Conservation (phyloP, 441 rosid species). For the Syzygium malaccense region DNA sequence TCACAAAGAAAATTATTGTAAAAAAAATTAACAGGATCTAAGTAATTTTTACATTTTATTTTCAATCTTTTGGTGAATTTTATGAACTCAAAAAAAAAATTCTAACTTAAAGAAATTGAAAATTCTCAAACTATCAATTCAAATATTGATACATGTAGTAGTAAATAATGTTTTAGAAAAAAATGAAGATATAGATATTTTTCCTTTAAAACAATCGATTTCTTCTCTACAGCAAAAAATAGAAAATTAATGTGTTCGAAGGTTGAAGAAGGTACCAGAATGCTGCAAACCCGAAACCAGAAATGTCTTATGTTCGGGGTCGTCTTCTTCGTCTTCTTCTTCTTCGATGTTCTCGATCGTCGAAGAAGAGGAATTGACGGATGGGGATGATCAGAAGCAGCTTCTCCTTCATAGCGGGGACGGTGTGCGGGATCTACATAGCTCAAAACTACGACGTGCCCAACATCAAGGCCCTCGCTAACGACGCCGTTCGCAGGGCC, state of each 20-base stretch:
- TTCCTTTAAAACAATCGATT: background rate
- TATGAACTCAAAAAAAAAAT: background rate
- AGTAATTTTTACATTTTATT: background rate
- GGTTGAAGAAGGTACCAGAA: background rate
- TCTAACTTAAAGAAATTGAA: background rate
- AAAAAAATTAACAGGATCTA: background rate
- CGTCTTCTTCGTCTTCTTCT: background rate
- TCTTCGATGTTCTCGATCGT: background rate
- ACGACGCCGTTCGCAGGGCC: slow-evolving; percentile 40
- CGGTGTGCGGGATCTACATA: slow-evolving; percentile 63
- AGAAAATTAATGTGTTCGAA: background rate
- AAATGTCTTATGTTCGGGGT: background rate
- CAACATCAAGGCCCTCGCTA: slow-evolving; percentile 51
- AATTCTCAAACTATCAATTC: background rate
- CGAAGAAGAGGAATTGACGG: background rate
- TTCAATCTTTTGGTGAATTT: background rate
- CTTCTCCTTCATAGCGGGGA: slow-evolving; percentile 58
- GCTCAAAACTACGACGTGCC: slow-evolving; percentile 91
- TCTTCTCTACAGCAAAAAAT: background rate
- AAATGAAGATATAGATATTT: background rate
- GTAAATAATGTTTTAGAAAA: background rate
- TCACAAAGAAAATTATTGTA: background rate
- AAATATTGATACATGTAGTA: background rate
- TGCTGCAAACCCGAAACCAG: background rate
- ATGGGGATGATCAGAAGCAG: slow-evolving; percentile 76